Base-by-base conservation (phyloP, 345 rosid species). In the Camelina sativa region DNA sequence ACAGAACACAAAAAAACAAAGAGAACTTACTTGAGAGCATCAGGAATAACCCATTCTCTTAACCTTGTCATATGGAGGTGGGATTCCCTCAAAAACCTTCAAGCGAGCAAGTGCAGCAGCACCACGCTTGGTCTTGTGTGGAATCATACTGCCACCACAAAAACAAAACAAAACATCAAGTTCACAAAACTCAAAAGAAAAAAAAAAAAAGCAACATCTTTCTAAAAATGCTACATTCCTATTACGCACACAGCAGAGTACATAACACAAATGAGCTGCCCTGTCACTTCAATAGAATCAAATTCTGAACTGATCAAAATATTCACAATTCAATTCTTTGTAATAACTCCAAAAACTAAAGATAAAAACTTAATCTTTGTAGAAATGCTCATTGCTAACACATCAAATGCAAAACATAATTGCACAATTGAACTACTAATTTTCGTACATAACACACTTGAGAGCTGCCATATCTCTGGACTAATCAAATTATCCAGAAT, bases 41-140 rank as follows among this genome's bases (percentile, higher is more conserved):
- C 90, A 32, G 89, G 93, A 11, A 86, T 81, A 30, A 90, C 90
- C 90, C 91, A 88, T 90, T 70, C 89, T 82, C 81, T 88, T 84
- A 50, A 67, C 68, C 79, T 83, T 90, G 72, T 90, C 87, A 66
- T 83, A 90, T 0, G 91, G 89, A 2, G 96, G 82, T 1, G 93
- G 89, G 22, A 90, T 62, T 7, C 93, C 93, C 38, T 86, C 93
- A 38, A 77, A 86, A 34, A 61, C 85, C 81, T 85, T 90, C 84
- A 86, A 71, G 2, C 89, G 81, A 0, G 85, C 82, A 72, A 88
- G 85, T 0, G 89, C 88, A 5, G 82, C 84, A 11, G 84, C 92
- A 16, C 92, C 91, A 9, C 89, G 78, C 83, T 86, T 85, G 4
- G 84, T 86, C 88, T 86, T 88, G 75, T 86, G 91, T 3, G 88